Conservation (phyloP, 2,329 filamentous ascomycete species). For the Cytospora schulzeri region DNA sequence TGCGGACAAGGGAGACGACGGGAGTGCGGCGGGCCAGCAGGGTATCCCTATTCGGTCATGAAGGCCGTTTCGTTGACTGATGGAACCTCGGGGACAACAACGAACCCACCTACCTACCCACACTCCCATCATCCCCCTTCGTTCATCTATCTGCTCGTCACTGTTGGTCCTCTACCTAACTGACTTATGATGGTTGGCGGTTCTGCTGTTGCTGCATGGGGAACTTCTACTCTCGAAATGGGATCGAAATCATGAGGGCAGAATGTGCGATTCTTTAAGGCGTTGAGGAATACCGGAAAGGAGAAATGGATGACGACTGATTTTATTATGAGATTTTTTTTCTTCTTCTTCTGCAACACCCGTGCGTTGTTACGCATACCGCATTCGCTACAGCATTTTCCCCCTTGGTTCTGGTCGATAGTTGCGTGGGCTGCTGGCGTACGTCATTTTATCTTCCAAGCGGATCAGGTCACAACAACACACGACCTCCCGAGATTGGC, state of each 20-base stretch:
- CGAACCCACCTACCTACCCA: not conserved
- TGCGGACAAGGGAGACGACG: constrained; percentile 35
- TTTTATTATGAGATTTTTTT: not conserved
- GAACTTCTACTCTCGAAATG: not conserved
- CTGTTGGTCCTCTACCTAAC: not conserved
- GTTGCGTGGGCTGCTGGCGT: constrained; percentile 8
- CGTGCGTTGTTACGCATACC: constrained; percentile 18
- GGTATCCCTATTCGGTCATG: constrained; percentile 68
- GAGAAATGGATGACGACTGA: constrained; percentile 17
- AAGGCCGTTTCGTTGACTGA: too few species aligned
- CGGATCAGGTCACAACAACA: not conserved
- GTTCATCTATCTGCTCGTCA: not conserved
- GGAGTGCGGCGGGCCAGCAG: constrained; percentile 36
- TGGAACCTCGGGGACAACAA: not conserved
- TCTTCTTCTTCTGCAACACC: not conserved
- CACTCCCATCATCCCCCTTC: not conserved
- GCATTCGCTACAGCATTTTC: constrained; percentile 26
- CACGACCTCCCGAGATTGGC: not conserved
- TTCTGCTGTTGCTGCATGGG: not conserved
- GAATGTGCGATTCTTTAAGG: constrained; percentile 8
- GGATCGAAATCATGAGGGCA: constrained; percentile 10
- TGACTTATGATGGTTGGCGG: not conserved
- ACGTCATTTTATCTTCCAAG: constrained; percentile 6
- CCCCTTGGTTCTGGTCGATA: not conserved
- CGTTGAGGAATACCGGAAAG: constrained; percentile 19